A percentile compares a stretch with the other conserved stretches of the same genome.
Evolutionary conservation across 306 rosid species (phyloP).

Genomic region (Spatholobus suberectus): DNA sequence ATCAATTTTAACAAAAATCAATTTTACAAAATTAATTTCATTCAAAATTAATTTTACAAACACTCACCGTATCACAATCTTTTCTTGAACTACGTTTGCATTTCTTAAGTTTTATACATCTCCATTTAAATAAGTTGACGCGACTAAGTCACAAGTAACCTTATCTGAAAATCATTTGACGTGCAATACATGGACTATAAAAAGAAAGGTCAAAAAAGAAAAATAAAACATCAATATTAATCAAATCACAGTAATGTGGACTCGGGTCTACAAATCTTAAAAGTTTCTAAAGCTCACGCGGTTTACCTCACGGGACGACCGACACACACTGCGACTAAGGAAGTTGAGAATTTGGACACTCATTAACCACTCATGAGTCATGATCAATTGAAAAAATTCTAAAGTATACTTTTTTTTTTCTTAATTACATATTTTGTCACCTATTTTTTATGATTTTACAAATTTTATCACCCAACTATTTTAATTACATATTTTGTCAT

Average conservation of each 20-base stretch:
- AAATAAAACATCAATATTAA: neutral
- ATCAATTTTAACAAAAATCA: too few species aligned
- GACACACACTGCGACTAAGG: conserved; percentile 22
- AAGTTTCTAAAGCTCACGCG: neutral
- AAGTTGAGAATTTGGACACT: conserved; percentile 26
- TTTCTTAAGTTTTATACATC: neutral
- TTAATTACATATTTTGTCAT: too few species aligned
- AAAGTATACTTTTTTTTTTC: neutral
- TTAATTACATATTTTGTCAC: too few species aligned
- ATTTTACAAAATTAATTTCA: too few species aligned
- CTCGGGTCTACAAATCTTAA: neutral
- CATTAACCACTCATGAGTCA: conserved; percentile 32
- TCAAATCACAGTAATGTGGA: neutral
- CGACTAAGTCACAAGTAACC: neutral
- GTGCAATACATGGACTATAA: neutral
- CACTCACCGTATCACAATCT: too few species aligned
- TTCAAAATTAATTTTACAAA: too few species aligned
- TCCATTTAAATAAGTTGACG: neutral
- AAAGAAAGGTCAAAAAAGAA: neutral
- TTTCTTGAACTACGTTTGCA: neutral
- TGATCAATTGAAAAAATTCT: neutral
- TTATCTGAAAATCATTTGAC: conserved; percentile 23
- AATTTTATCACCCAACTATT: too few species aligned
- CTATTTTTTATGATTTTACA: too few species aligned
- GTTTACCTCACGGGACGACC: conserved; percentile 30